These are phyloP conservation scores for Fistulina hepatica DNA, from an alignment of 1,284 basidiomycete species.

Conservation along the genomic window DNA sequence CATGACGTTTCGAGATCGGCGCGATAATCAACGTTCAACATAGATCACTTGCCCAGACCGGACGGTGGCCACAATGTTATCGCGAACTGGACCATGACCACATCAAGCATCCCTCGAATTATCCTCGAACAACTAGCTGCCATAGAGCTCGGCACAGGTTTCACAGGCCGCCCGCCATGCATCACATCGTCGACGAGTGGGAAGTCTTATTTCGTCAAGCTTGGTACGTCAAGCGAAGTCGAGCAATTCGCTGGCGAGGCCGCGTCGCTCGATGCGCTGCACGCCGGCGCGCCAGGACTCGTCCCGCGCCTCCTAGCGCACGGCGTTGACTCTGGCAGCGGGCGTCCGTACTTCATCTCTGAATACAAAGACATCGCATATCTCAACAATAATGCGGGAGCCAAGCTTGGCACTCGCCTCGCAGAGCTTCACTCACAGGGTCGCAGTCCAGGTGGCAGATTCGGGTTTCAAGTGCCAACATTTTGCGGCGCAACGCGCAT, in stretches of 20 bases:
- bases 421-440: slow-evolving; percentile 50
- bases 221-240: slow-evolving; percentile 36
- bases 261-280: slow-evolving; percentile 59
- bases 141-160: slow-evolving; percentile 38
- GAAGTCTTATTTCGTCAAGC: slow-evolving; percentile 49
- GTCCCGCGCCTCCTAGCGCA: slow-evolving; percentile 51
- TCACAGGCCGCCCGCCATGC: slow-evolving; percentile 36
- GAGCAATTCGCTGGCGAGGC: slow-evolving; percentile 67
- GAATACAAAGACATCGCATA: slow-evolving; percentile 56
- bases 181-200: slow-evolving; percentile 46
- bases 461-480: slow-evolving; percentile 70
- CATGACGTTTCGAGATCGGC: too few species aligned
- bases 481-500: slow-evolving; percentile 73
- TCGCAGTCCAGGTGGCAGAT: slow-evolving; percentile 41
- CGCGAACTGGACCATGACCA: too few species aligned
- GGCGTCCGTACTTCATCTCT: slow-evolving; percentile 57
- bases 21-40: too few species aligned
- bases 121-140: slow-evolving; percentile 34
- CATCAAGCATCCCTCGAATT: slow-evolving; percentile 18
- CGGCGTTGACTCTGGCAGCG: slow-evolving; percentile 35
- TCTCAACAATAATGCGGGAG: slow-evolving; percentile 35
- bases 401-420: slow-evolving; percentile 42
- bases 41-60: too few species aligned
- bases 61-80: too few species aligned
- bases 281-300: slow-evolving; percentile 52